Evolutionary conservation across 306 rosid genomes (phyloP), one percentile per base, ranked within the genome.

Genomic region (Betula pendula): DNA sequence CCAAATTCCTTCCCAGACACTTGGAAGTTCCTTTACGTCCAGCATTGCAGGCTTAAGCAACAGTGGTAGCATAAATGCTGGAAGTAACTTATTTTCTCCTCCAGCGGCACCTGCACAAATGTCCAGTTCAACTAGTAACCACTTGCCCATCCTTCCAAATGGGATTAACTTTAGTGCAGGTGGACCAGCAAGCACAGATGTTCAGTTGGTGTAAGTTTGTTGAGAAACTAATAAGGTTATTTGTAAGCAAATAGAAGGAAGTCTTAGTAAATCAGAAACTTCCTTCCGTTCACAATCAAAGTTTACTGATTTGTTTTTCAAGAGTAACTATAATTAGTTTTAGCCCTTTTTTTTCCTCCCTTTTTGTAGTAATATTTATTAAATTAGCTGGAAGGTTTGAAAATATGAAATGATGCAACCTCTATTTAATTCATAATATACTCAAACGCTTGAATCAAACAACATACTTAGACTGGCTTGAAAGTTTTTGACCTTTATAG

Each of bases 131-230:
- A 76, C 80, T 52, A 35, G 77, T 47, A 84, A 52, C 74, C 87
- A 67, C 38, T 48, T 88, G 55, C 56, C 80, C 12, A 6, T 22
- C 59, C 51, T 71, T 13, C 44, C 75, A 81, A 79, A 70, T 68
- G 81, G 73, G 51, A 67, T 74, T 53, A 83, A 66, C 81, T 71
- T 80, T 17, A 56, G 62, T 71, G 52, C 77, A 29, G 60, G 40
- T 83, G 78, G 82, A 80, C 88, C 75, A 56, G 81, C 76, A 48
- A 72, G 56, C 65, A 43, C 87, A 58, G 82, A 83, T 72, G 78
- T 82, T 55, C 85, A 79, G 47, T 77, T 63, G 51, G 44, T 24
- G 98, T 93, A 87, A 93, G 96, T 86, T 47, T 76, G 9, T 77
- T 15, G 51, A 59, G 66, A 27, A 70, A 40, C 11, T 49, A 29